These are phyloP conservation scores for Chytriomyces sp. DNA, from an alignment of 192 early-diverging fungal species.

Conservation along the genomic window DNA sequence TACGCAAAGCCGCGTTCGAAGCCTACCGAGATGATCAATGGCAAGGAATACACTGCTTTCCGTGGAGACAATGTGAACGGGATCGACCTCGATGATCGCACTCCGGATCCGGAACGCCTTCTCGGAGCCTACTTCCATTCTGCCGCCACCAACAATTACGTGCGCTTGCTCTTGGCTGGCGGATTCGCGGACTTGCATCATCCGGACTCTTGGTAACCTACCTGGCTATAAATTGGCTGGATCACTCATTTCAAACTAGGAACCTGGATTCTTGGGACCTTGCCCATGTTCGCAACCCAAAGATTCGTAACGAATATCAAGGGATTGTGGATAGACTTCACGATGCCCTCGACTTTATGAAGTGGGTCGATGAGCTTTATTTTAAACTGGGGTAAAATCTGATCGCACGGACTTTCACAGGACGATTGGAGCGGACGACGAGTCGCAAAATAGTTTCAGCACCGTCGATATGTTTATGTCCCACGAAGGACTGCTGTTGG, in stretches of 20 bases:
- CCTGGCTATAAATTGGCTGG: too few relatives aligned
- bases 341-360: constrained; percentile 93
- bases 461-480: constrained; percentile 91
- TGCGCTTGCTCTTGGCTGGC: constrained; percentile 77
- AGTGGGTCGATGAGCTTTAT: constrained; percentile 3
- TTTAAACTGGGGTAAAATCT: too few relatives aligned
- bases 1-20: constrained; percentile 97
- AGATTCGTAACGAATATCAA: constrained; percentile 86
- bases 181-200: constrained; percentile 94
- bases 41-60: constrained; percentile 82
- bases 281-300: constrained; percentile 79
- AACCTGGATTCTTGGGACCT: constrained; percentile 79
- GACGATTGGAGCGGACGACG: constrained; percentile 79
- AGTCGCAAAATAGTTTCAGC: constrained; percentile 52
- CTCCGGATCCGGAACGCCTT: constrained; percentile 91
- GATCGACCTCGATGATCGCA: constrained; percentile 79
- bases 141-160: constrained; percentile 93
- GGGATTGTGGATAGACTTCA: constrained; percentile 83
- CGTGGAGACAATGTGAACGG: constrained; percentile 99
- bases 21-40: constrained; percentile 84
- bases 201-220: constrained; percentile 60
- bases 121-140: constrained; percentile 96
- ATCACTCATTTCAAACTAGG: constrained; percentile 4
- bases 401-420: neutral
- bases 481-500: constrained; percentile 94